Conservation (phyloP, 352 stramenopile species). For the Globisporangium nunn region DNA sequence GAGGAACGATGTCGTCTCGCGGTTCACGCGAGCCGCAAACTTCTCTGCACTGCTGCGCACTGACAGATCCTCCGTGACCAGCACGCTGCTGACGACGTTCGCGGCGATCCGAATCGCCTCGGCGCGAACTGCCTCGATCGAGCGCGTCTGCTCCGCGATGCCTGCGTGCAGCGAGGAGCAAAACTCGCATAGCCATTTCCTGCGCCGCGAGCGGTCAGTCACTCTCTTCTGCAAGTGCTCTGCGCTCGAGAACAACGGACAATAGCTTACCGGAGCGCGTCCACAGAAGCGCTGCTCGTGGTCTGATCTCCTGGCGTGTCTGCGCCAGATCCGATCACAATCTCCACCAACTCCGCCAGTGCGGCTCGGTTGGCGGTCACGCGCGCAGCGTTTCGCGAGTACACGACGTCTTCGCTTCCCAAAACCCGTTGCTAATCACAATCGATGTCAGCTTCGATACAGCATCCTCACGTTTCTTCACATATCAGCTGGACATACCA, state of each 20-base stretch:
- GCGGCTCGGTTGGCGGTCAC: slow-evolving; percentile 2
- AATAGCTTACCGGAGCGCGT: slow-evolving; percentile 4
- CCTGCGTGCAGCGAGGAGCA: slow-evolving; percentile 3
- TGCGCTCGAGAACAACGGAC: neutral
- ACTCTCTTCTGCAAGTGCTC: neutral
- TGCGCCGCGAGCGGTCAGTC: neutral
- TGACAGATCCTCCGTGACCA: slow-evolving; percentile 12
- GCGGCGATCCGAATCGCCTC: slow-evolving; percentile 10
- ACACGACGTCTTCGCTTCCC: neutral
- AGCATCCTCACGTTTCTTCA: neutral
- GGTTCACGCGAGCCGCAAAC: slow-evolving; percentile 6
- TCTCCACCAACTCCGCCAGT: slow-evolving; percentile 8
- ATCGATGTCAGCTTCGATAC: neutral
- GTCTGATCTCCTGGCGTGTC: neutral
- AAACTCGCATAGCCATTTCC: slow-evolving; percentile 4
- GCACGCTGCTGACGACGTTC: slow-evolving; percentile 2
- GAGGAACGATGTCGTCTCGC: slow-evolving; percentile 8
- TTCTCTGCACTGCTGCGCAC: slow-evolving; percentile 7
- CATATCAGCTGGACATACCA: slow-evolving; percentile 2
- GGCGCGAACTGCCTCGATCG: slow-evolving; percentile 7
- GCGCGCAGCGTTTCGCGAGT: neutral
- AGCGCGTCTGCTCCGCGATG: slow-evolving; percentile 2
- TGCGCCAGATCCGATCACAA: slow-evolving; percentile 1
- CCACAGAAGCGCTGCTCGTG: neutral
- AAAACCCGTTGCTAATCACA: slow-evolving; percentile 1